Base-by-base conservation (phyloP, 2,329 filamentous ascomycete species). In the Hypomyces rosellus region DNA sequence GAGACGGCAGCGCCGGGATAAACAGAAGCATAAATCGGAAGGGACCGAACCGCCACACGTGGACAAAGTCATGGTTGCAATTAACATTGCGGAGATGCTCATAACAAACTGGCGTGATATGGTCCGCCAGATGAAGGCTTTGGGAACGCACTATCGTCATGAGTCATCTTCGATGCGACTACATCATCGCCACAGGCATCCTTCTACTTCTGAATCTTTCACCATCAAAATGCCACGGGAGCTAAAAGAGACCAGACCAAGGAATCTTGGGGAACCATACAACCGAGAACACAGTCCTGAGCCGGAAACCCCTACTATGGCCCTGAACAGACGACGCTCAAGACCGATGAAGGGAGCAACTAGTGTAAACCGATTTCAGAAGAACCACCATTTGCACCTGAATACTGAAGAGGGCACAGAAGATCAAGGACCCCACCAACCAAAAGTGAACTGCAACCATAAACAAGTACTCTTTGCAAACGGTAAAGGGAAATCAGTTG, bases 31-130 rank as follows among this genome's bases (percentile, higher is more conserved):
- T 13, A 59, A 55, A 18, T 20, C 53, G 2, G 20, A 43, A 5
- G 53, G 53, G n/a, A 13, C 51, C 1, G 55, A 60, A 0, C 52
- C 65, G 3, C 60, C 68, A 4, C 62, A 65, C 1, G 64, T 84
- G 15, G 75, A 83, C 66, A 84, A 80, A 56, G 70, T 83, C 18
- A 70, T 74, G 41, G 65, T 82, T 48, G 81, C 80, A 11, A 84
- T 81, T 52, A 67, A 68, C 33, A 76, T 86, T 30, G 70, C 80
- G 0, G 80, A 85, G 61, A 85, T 86, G 81, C 67, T 87, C 5
- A 80, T 86, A 45, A 69, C 75, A 1, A 75, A 85, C 54, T 87
- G 84, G 84, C 71, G 78, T 51, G 81, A 84, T 44, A 72, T 85
- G 11, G 78, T 84, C 40, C 70, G 74, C 37, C 78, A 86, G 50